A percentile compares a stretch with the other conserved stretches of the same genome.
phyloP scores from a whole-genome alignment of 441 rosid genomes.

The Croton setiger region DNA sequence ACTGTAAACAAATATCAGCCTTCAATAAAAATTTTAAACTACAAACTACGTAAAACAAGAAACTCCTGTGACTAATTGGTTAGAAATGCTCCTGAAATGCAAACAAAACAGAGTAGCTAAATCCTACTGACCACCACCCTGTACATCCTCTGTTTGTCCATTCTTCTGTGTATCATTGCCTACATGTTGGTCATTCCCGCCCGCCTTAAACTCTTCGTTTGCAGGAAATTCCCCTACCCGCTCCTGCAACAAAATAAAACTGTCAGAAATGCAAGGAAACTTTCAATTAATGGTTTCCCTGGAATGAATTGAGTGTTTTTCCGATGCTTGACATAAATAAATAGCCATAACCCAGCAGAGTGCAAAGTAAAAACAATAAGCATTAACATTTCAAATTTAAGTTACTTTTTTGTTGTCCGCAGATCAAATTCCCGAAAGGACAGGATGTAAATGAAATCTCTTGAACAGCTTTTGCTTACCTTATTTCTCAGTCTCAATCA shows the following conservation, averaged over 20 bases:
- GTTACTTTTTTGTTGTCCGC: neutral
- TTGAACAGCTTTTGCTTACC: no score
- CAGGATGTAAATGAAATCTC: neutral
- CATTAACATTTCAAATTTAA: neutral
- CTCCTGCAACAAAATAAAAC: constrained; percentile 47
- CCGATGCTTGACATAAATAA: neutral
- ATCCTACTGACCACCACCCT: constrained; percentile 39
- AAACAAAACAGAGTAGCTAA: constrained; percentile 23
- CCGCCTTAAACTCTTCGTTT: constrained; percentile 47
- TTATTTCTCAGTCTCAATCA: no score
- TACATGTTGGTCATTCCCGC: constrained; percentile 45
- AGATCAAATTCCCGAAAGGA: neutral
- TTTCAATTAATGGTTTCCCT: neutral
- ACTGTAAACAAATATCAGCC: constrained; percentile 43
- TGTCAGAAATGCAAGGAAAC: constrained; percentile 12
- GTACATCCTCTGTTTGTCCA: constrained; percentile 42
- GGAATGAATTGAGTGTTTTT: neutral
- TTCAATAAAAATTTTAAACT: constrained; percentile 33
- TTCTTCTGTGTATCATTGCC: constrained; percentile 40
- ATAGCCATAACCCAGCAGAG: neutral
- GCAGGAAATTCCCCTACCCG: constrained; percentile 56
- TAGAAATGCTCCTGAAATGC: constrained; percentile 39
- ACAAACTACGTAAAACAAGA: constrained; percentile 43
- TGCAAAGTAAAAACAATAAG: neutral
- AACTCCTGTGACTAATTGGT: constrained; percentile 49